phyloP scores from a whole-genome alignment of 306 rosid genomes.

The Gastrolobium villosum region DNA sequence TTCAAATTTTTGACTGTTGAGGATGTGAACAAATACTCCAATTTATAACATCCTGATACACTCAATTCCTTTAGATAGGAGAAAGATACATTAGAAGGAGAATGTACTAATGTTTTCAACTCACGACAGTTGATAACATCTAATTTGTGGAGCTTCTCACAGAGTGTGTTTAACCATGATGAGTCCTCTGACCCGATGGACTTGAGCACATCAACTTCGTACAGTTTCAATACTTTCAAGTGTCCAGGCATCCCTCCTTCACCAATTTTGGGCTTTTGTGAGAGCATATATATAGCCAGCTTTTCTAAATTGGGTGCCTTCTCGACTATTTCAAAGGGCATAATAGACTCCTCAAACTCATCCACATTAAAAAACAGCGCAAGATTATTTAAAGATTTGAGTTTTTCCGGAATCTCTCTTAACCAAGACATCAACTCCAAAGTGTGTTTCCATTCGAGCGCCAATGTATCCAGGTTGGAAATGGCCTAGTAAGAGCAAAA shows the following conservation, averaged over 20 bases:
- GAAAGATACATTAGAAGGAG: slow-evolving; percentile 4
- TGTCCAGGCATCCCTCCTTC: neutral
- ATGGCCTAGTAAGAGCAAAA: slow-evolving; percentile 13
- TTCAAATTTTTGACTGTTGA: neutral
- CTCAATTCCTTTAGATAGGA: neutral
- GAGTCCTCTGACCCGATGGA: slow-evolving; percentile 9
- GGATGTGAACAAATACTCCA: slow-evolving; percentile 34
- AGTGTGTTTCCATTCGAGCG: neutral
- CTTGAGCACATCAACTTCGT: neutral
- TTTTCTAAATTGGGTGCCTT: neutral
- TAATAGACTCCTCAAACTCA: neutral
- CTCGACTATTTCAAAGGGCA: neutral
- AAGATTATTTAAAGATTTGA: neutral
- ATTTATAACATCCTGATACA: neutral
- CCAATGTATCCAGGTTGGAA: neutral
- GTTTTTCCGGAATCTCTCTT: too few species aligned
- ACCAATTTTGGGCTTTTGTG: neutral
- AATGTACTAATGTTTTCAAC: slow-evolving; percentile 25
- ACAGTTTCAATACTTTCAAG: neutral
- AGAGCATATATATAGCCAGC: fast-evolving
- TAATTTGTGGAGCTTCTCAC: neutral
- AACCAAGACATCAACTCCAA: neutral
- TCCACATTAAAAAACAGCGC: neutral
- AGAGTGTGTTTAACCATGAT: neutral
- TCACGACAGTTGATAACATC: neutral